phyloP scores from a whole-genome alignment of 1,284 basidiomycete genomes.

The Melampsora occidentalis region DNA sequence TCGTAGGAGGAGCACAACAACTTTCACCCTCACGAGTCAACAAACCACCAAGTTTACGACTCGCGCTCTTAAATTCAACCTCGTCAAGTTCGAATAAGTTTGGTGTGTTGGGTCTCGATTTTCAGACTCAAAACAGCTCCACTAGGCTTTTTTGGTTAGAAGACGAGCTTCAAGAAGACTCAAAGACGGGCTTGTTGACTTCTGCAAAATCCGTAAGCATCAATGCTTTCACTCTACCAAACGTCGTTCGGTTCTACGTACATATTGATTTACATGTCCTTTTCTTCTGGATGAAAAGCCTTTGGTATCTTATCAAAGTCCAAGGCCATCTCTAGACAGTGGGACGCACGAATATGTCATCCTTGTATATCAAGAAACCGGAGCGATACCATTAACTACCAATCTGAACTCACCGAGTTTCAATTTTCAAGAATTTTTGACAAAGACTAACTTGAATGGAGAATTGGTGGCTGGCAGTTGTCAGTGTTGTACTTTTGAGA shows the following conservation, averaged over 20 bases:
- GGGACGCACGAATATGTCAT: conserved; percentile 21
- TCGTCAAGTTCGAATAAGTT: not conserved
- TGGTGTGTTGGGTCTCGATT: conserved; percentile 3
- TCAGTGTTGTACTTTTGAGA: conserved; percentile 10
- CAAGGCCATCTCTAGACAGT: conserved; percentile 9
- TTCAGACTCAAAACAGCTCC: conserved; percentile 1
- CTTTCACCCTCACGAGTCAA: conserved; percentile 19
- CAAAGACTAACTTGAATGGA: not conserved
- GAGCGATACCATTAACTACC: not conserved
- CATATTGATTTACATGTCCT: not conserved
- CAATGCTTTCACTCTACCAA: not conserved
- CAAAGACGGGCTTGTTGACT: not conserved
- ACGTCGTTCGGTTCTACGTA: not conserved
- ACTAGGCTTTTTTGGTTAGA: conserved; percentile 18
- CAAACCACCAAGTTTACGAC: conserved; percentile 12
- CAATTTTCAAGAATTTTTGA: not conserved
- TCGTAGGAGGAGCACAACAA: conserved; percentile 40
- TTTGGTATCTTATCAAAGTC: conserved; percentile 11
- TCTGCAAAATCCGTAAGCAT: not conserved
- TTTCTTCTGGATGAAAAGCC: not conserved
- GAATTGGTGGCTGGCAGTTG: conserved; percentile 20
- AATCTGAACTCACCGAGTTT: not conserved
- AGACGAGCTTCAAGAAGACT: conserved; percentile 9
- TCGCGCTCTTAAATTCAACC: conserved; percentile 11
- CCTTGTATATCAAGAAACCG: conserved; percentile 24